phyloP scores from a whole-genome alignment of 2,329 filamentous ascomycete genomes.

The Scopulariopsis brevicaulis region DNA sequence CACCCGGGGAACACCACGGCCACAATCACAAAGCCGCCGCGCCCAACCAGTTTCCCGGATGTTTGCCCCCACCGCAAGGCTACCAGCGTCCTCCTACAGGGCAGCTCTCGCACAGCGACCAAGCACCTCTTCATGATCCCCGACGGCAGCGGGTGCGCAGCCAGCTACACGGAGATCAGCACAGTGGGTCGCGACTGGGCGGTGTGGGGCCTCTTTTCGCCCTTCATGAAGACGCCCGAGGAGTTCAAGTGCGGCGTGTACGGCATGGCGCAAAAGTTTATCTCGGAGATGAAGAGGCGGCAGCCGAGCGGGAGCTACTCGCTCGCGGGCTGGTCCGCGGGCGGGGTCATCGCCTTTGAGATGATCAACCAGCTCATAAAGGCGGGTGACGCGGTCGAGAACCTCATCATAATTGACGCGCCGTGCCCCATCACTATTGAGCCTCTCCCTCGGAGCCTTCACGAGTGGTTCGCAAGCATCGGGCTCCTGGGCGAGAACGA shows the following conservation, averaged over 20 bases:
- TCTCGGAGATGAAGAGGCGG: slow-evolving; percentile 56
- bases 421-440: slow-evolving; percentile 58
- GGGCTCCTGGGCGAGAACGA: slow-evolving; percentile 55
- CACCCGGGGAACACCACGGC: slow-evolving; percentile 28
- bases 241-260: slow-evolving; percentile 45
- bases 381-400: slow-evolving; percentile 43
- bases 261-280: slow-evolving; percentile 38
- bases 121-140: slow-evolving; percentile 42
- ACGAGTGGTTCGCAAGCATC: slow-evolving; percentile 62
- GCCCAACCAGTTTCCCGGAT: slow-evolving; percentile 24
- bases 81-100: slow-evolving; percentile 33
- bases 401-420: slow-evolving; percentile 54
- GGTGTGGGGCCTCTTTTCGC: slow-evolving; percentile 46
- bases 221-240: slow-evolving; percentile 50
- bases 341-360: slow-evolving; percentile 61
- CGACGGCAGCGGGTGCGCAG: slow-evolving; percentile 48
- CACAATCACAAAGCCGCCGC: slow-evolving; percentile 31
- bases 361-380: slow-evolving; percentile 49
- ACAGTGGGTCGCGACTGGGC: slow-evolving; percentile 30
- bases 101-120: slow-evolving; percentile 33
- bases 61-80: slow-evolving; percentile 38
- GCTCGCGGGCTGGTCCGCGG: slow-evolving; percentile 66
- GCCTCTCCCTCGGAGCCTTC: slow-evolving; percentile 49
- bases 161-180: slow-evolving; percentile 41
- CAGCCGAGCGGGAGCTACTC: slow-evolving; percentile 59